Evolutionary conservation across 176 grass and related monocot genomes (phyloP), one percentile per base, ranked within the genome.

Genomic region (Avena sativa): DNA sequence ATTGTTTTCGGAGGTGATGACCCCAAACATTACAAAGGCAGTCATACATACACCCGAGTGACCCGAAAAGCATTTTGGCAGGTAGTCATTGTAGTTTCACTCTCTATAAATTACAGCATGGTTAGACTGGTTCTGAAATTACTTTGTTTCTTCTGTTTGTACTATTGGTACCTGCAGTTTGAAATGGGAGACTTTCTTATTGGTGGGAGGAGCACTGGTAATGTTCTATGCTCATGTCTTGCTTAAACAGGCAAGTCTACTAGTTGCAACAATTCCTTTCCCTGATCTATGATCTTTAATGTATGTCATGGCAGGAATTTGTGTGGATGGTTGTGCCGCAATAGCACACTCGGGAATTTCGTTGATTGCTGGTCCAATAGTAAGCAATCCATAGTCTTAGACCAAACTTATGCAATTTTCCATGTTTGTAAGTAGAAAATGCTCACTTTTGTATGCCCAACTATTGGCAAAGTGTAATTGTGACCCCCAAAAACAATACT

Each of bases 321-420:
- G 92, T 84, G 80, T 88, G 40, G 89, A 93, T 26, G 93, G 92
- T 75, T 98, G 94, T 90, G 84, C 90, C 11, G 96, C 71, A 55
- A 98, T 98, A 76, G 96, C 92, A 81, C 92, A 98, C 85, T 95
- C 96, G 34, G 97, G 94, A 83, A 96, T 94, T 75, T 98, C 97
- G 14, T 74, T 98, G 81, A 93, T 98, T 83, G 89, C 94, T 69
- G 92, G 97, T 83, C 97, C 94, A 79, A 92, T 88, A 46, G 97
- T 98, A 93, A 55, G 88, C 12, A 40, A 58, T 89, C 12, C 57
- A 79, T 56, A 66, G 16, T 11, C 13, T 79, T 52, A 13, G 43
- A 50, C 1, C 34, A 74, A 8, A 72, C 58, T 58, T 77, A 76
- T 84, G n/a, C 17, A 57, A 86, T 30, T 75, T 78, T 10, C 40